Base-by-base conservation (phyloP, 257 asterid species). In the Eustoma russellianum region DNA sequence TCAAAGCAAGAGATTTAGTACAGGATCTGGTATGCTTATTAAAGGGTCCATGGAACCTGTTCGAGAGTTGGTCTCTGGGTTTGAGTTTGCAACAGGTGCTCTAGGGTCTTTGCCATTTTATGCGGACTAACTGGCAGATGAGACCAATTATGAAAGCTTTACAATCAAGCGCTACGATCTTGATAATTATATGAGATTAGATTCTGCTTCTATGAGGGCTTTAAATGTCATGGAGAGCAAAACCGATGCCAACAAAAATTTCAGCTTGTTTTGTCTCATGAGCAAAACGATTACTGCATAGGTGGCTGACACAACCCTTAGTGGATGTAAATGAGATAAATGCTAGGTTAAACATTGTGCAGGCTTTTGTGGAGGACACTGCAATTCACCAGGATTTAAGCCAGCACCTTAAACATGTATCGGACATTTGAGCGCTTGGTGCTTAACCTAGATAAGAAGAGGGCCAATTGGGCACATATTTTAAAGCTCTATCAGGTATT, bases 141-240 rank as follows among this genome's bases (percentile, higher is more conserved):
- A 92, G 78, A 80, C 86, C 83, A 92, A 85, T 69, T 92, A 92
- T 64, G 88, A 82, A 50, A 82, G 69, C 66, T 92, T 70, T 77
- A 83, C 69, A 63, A 69, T 92, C 62, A 74, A 58, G 40, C 77
- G 71, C 55, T 92, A 80, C 46, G 67, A 79, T 75, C 97, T 92
- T 66, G 85, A 74, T 68, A 70, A 82, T 50, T 91, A 87, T 78
- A 91, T 91, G 98, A 87, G 95, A 75, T 67, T 91, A 65, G 98
- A 91, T 79, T 91, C 98, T 66, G 95, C 98, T 70, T 95, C 97
- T 59, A 82, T 91, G 87, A 80, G 94, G 88, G 98, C 98, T 61
- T 68, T 91, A 46, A 91, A 91, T 71, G 94, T 91, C 69, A 77
- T 91, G 95, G 98, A 91, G 80, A 91, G 94, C 80, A 91, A 87